These are phyloP conservation scores for Hysterangium stoloniferum DNA, from an alignment of 768 basidiomycete genomes.

Conservation along the genomic window DNA sequence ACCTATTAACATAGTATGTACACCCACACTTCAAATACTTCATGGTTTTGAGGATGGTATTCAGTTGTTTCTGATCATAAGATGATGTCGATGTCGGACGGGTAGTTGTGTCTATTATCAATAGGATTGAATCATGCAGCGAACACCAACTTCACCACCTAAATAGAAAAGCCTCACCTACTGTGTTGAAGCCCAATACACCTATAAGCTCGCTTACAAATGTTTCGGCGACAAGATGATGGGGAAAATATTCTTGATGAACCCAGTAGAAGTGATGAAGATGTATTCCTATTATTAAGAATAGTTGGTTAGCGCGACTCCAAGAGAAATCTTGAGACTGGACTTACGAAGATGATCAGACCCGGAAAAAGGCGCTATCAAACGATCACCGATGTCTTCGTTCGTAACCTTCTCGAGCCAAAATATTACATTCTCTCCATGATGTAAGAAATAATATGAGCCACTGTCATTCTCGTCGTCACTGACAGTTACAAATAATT, in stretches of 20 bases:
- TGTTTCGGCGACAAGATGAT: constrained; percentile 27
- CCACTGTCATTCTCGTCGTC: constrained; percentile 39
- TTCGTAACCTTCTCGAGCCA: constrained; percentile 46
- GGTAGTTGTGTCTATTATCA: constrained; percentile 55
- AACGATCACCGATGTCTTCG: constrained; percentile 2
- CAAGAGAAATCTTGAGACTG: no score
- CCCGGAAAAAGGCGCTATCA: background rate
- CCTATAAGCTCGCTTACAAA: constrained; percentile 37
- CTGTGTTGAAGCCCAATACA: constrained; percentile 46
- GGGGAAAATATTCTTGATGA: constrained; percentile 60
- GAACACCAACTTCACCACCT: no score
- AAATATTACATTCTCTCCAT: constrained; percentile 37
- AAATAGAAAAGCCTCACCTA: constrained; percentile 33
- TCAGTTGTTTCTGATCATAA: constrained; percentile 39
- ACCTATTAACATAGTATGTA: background rate
- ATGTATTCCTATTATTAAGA: background rate
- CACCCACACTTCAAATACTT: constrained; percentile 35
- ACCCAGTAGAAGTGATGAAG: constrained; percentile 43
- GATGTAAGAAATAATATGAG: constrained; percentile 52
- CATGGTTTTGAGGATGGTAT: constrained; percentile 41
- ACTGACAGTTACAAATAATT: constrained; percentile 35
- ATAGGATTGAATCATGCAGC: no score
- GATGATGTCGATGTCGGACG: constrained; percentile 58
- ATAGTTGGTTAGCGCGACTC: background rate
- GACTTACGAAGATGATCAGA: constrained; percentile 2